Evolutionary conservation across 2,329 filamentous ascomycete genomes (phyloP), one percentile per base, ranked within the genome.

Genomic region (Akanthomyces muscarius): DNA sequence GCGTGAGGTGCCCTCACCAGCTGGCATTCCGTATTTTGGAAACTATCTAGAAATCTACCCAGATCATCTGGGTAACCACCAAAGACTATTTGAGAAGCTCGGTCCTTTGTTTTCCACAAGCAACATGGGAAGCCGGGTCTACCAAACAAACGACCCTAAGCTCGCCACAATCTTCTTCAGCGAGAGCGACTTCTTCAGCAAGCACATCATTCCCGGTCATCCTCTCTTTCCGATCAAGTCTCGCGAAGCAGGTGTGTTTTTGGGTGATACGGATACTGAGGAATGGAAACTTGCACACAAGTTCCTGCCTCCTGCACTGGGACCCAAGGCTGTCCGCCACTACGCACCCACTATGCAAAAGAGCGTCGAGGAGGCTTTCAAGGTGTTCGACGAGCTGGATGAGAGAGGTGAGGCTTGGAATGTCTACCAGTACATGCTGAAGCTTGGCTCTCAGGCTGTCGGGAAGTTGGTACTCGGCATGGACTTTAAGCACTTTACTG

Each of bases 341-440:
- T 87, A 88, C 65, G 79, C 83, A 0, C 83, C 85, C 0, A 79
- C 77, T 0, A 87, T 88, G 83, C 83, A 86, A 65, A 70, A 76
- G 53, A 81, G 80, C 0, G 77, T 84, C 2, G 79, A 85, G 66
- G 74, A 80, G 21, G 71, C 81, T 0, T 86, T 81, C 68, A 75
- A 73, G 6, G 78, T 81, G 1, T 81, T 82, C 38, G 80, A 82
- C 64, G 74, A 78, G 55, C 74, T 88, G 0, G 83, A 85, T 65
- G 71, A 78, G 38, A 70, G 76, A 0, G 78, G 73, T 5, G 76
- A 80, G 65, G 74, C 78, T 3, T 82, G 74, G 72, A 81, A 82
- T 63, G 80, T 80, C 4, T 82, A 81, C 64, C 75, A 75, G 5
- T 81, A 77, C 69, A 82, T 82, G 80, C 65, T 81, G 5, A 82